Evolutionary conservation across 768 basidiomycete species (phyloP), one percentile per base, ranked within the genome.

Genomic region (Calocera cornea): DNA sequence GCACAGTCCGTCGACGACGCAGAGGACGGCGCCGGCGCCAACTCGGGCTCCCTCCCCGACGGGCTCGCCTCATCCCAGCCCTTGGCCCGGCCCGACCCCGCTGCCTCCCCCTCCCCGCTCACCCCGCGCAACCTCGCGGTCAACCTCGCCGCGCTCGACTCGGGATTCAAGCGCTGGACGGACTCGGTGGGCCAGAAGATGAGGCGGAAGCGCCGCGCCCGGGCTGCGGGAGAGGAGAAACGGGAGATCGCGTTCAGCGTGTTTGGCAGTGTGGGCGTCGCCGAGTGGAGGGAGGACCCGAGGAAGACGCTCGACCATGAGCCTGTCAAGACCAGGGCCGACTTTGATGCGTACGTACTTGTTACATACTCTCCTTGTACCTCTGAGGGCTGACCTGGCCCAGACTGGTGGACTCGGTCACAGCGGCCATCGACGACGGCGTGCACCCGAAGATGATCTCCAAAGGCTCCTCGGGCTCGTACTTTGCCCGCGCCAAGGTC

Each of bases 401-500:
- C 22, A 89, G 88, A 65, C 73, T 87, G 17, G 84, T 84, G 17
- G 80, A 86, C 72, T 84, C 84, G 34, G 85, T 90, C 17, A 84
- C 82, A 72, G 80, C 76, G 68, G 88, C 90, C 16, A 89, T 95
- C 70, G 68, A 78, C 5, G 87, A 86, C 27, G 91, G 90, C 14
- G 82, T 91, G 47, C 91, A 95, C 72, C 92, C 92, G 11, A 91
- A 92, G 75, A 89, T 95, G 85, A 95, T 95, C 64, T 77, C 84
- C 2, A 93, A 92, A 73, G 93, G 93, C 12, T 92, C 89, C 1
- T 90, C 88, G 3, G 93, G 93, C 0, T 91, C 89, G 54, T 95
- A 95, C 77, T 95, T 95, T 76, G 91, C 89, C n/a, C 84, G 90
- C 67, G 84, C 87, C 0, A 92, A 88, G 76, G 78, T 80, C n/a